Evolutionary conservation across 495 filamentous ascomycete genomes (phyloP).

Genomic region (Penicillium angulare): DNA sequence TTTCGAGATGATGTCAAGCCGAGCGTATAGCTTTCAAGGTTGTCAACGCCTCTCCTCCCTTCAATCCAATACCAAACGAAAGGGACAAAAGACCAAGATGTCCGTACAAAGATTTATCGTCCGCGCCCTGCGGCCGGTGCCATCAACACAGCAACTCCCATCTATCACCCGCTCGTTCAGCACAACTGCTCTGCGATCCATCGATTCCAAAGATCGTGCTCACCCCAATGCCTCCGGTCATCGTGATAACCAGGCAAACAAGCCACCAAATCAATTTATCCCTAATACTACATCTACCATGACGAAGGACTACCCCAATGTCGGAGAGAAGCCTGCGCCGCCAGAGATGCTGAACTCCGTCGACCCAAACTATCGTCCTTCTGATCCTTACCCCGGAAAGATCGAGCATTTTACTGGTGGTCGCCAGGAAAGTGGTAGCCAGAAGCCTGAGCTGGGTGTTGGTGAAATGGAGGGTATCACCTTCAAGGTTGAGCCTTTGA

Average conservation of each 20-base stretch:
- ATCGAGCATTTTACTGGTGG: conserved; percentile 65
- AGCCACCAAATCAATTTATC: conserved; percentile 58
- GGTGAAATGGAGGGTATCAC: conserved; percentile 87
- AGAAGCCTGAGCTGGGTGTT: conserved; percentile 72
- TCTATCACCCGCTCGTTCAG: conserved; percentile 35
- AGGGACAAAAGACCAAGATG: conserved; percentile 30
- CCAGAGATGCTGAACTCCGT: conserved; percentile 60
- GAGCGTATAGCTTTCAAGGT: conserved; percentile 17
- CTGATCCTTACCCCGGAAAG: conserved; percentile 57
- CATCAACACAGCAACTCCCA: conserved; percentile 18
- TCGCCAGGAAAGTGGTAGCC: conserved; percentile 49
- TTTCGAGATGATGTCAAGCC: conserved; percentile 45
- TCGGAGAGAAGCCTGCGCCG: conserved; percentile 55
- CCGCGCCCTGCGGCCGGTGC: conserved; percentile 31
- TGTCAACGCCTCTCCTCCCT: conserved; percentile 13
- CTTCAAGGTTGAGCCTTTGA: conserved; percentile 87
- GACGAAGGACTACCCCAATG: conserved; percentile 58
- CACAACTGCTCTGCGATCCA: conserved; percentile 32
- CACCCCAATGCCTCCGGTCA: conserved; percentile 43
- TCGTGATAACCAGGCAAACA: conserved; percentile 53
- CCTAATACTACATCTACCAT: conserved; percentile 65
- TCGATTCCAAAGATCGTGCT: conserved; percentile 27
- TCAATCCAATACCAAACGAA: conserved; percentile 1
- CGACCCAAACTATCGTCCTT: conserved; percentile 55
- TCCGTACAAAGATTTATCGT: conserved; percentile 32